Conservation (phyloP, 2,329 filamentous ascomycete genomes). For the Sclerotinia sclerotiorum region DNA sequence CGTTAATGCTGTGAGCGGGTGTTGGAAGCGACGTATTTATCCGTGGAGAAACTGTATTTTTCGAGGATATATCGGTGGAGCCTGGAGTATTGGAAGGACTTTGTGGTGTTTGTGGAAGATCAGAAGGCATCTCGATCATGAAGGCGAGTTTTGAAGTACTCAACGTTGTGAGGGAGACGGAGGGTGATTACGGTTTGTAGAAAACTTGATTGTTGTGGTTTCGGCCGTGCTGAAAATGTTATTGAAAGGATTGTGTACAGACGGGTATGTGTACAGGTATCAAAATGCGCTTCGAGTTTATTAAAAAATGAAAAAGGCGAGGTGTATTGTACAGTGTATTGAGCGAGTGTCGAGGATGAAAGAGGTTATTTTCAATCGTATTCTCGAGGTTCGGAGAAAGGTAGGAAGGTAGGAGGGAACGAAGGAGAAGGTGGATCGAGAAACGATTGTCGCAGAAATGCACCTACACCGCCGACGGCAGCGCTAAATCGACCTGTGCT, state of each 20-base stretch:
- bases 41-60: constrained; percentile 53
- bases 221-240: constrained; percentile 4
- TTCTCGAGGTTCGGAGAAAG: constrained; percentile 18
- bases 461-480: constrained; percentile 30
- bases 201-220: constrained; percentile 1
- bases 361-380: constrained; percentile 14
- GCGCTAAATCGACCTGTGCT: constrained; percentile 24
- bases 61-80: constrained; percentile 44
- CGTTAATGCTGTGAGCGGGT: constrained; percentile 62
- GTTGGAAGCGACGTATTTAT: constrained; percentile 52
- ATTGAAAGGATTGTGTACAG: constrained; percentile 10
- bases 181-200: not conserved
- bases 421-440: constrained; percentile 26
- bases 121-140: constrained; percentile 53
- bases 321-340: constrained; percentile 1
- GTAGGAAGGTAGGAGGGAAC: constrained; percentile 14
- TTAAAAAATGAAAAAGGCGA: not conserved
- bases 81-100: constrained; percentile 62
- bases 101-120: constrained; percentile 65
- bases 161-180: not conserved
- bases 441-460: constrained; percentile 28
- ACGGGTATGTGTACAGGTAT: constrained; percentile 7
- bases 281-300: constrained; percentile 22
- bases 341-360: constrained; percentile 21
- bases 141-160: constrained; percentile 21